Percentiles rank a stretch among this genome's conserved stretches.
These are phyloP conservation scores for Metschnikowia lunata DNA, from an alignment of 805 yeast species.

Conservation along the genomic window DNA sequence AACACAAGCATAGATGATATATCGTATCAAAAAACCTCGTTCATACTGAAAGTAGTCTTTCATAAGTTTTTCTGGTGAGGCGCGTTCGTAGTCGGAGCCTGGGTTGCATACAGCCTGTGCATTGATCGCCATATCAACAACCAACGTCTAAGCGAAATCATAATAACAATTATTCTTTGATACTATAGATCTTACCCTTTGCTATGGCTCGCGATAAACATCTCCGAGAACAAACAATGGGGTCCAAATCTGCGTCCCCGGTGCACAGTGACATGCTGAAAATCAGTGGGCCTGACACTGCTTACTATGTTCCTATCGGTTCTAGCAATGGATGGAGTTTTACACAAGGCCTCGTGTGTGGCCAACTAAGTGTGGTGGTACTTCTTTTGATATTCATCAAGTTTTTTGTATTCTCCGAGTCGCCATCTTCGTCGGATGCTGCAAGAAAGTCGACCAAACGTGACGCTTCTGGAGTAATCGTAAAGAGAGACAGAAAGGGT, in stretches of 20 bases:
- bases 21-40: too few relatives aligned
- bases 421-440: constrained; percentile 34
- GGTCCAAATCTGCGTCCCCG: not conserved
- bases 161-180: too few relatives aligned
- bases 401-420: constrained; percentile 73
- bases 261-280: constrained; percentile 1
- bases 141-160: too few relatives aligned
- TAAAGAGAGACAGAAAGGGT: constrained; percentile 27
- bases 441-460: constrained; percentile 16
- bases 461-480: constrained; percentile 32
- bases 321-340: constrained; percentile 50
- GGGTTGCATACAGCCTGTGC: too few relatives aligned
- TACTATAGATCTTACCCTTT: too few relatives aligned
- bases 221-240: constrained; percentile 1
- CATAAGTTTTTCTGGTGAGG: too few relatives aligned
- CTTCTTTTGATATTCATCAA: constrained; percentile 61
- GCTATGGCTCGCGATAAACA: constrained; percentile 1
- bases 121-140: too few relatives aligned
- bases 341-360: constrained; percentile 69
- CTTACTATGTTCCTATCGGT: constrained; percentile 2
- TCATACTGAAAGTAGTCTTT: too few relatives aligned
- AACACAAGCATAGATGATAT: too few relatives aligned
- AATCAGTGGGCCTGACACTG: constrained; percentile 5
- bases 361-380: constrained; percentile 68
- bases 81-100: too few relatives aligned